These are phyloP conservation scores for Scedosporium boydii DNA, from an alignment of 2,329 filamentous ascomycete species.

Conservation along the genomic window DNA sequence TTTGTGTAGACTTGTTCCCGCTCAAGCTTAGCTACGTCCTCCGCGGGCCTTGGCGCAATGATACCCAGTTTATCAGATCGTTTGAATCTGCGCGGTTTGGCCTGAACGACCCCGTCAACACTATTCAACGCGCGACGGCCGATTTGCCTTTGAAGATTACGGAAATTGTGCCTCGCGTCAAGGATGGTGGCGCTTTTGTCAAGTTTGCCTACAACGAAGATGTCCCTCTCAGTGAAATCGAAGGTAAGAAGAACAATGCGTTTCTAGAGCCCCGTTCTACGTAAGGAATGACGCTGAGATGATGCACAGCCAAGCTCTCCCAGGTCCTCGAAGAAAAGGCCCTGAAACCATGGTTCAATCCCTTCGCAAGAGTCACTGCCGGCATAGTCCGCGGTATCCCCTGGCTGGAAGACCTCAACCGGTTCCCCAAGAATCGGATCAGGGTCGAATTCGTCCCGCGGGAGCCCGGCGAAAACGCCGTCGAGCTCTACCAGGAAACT, in stretches of 20 bases:
- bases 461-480: conserved; percentile 57
- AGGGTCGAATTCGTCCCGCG: conserved; percentile 78
- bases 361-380: conserved; percentile 60
- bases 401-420: conserved; percentile 88
- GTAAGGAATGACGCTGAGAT: conserved; percentile 2
- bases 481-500: conserved; percentile 76
- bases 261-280: background rate
- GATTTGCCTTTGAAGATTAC: conserved; percentile 62
- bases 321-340: conserved; percentile 58
- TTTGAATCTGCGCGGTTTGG: conserved; percentile 43
- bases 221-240: conserved; percentile 29
- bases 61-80: conserved; percentile 37
- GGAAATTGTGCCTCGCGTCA: conserved; percentile 73
- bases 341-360: conserved; percentile 84
- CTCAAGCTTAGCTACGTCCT: conserved; percentile 51
- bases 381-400: conserved; percentile 73
- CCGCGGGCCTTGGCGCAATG: conserved; percentile 36
- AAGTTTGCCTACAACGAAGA: conserved; percentile 56
- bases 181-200: conserved; percentile 89
- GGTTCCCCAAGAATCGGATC: conserved; percentile 66
- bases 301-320: conserved; percentile 39
- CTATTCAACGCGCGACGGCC: conserved; percentile 43
- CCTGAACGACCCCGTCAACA: conserved; percentile 39
- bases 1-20: conserved; percentile 65
- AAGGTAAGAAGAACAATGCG: conserved; percentile 21